phyloP scores from a whole-genome alignment of 2,329 filamentous ascomycete species.

The Microdochium trichocladiopsis region DNA sequence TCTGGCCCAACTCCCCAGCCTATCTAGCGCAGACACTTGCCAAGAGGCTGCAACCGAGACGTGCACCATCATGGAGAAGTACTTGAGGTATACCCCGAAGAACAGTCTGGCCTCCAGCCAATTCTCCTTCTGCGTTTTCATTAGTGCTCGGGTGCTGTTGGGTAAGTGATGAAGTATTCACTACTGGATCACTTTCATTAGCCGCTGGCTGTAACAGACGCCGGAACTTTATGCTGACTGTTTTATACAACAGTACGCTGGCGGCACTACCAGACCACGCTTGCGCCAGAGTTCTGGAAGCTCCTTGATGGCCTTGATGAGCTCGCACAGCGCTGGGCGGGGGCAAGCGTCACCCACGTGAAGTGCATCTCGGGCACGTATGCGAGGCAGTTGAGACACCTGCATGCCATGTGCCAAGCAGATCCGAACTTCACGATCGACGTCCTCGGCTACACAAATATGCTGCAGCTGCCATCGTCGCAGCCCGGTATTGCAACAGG shows the following conservation, averaged over 20 bases:
- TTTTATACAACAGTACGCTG: constrained; percentile 3
- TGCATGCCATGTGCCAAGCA: constrained; percentile 6
- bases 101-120: constrained; percentile 23
- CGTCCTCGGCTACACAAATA: constrained; percentile 5
- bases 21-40: constrained; percentile 40
- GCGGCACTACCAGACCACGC: constrained; percentile 1
- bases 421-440: constrained; percentile 6
- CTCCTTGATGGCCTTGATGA: constrained; percentile 18
- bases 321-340: constrained; percentile 13
- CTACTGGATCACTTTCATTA: too few relatives aligned
- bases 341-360: not conserved
- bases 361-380: constrained; percentile 12
- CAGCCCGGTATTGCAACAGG: too few relatives aligned
- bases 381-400: constrained; percentile 7
- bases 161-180: not conserved
- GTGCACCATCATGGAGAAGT: constrained; percentile 36
- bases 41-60: constrained; percentile 36
- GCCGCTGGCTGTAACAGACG: too few relatives aligned
- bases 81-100: constrained; percentile 27
- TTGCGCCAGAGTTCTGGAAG: constrained; percentile 9
- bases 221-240: not conserved
- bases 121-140: constrained; percentile 37
- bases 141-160: constrained; percentile 34
- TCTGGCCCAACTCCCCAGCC: constrained; percentile 29
- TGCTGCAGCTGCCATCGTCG: constrained; percentile 2